Percentiles rank a stretch among this genome's conserved stretches.
phyloP scores from a whole-genome alignment of 345 rosid genomes.

The Arabidopsis thaliana region TAIR10.1 NC_003075.7:5830501-5831000 shows the following conservation, averaged over 20 bases:
- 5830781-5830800: conserved; percentile 1
- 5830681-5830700: conserved; percentile 34
- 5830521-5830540: conserved; percentile 80
- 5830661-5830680: conserved; percentile 65
- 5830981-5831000: conserved; percentile 25
- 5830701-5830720: not conserved
- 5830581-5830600: conserved; percentile 82
- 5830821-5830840: conserved; percentile 36
- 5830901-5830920: conserved; percentile 53
- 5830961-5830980: conserved; percentile 33
- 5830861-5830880: conserved; percentile 48
- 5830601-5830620: conserved; percentile 76
- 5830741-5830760: conserved; percentile 35
- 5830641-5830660: conserved; percentile 55
- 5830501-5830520: conserved; percentile 93
- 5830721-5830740: conserved; percentile 11
- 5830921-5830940: conserved; percentile 45
- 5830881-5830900: conserved; percentile 35
- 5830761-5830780: not conserved
- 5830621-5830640: conserved; percentile 71
- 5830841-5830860: conserved; percentile 47
- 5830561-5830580: conserved; percentile 82
- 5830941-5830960: conserved; percentile 38
- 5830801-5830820: conserved; percentile 9
- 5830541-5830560: conserved; percentile 90